Conservation (phyloP, 805 yeast species). For the Lipomyces japonicus region DNA sequence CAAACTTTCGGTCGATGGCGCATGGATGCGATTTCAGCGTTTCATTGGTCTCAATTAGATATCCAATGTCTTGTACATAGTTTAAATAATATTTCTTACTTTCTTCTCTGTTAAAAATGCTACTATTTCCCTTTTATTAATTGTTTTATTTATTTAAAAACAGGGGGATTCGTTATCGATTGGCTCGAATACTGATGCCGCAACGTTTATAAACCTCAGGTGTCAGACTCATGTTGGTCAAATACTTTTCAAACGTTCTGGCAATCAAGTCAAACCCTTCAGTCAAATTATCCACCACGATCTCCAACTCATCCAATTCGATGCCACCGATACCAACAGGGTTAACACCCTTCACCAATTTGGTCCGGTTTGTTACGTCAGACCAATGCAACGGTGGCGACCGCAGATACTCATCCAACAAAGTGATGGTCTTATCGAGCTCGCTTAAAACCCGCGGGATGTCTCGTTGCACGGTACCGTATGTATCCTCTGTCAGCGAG, state of each 20-base stretch:
- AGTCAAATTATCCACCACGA: slow-evolving; percentile 22
- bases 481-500: slow-evolving; percentile 40
- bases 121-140: not conserved
- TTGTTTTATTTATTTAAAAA: not conserved
- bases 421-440: slow-evolving; percentile 31
- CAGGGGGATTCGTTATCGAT: not conserved
- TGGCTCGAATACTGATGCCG: slow-evolving; percentile 1
- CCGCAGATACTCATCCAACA: slow-evolving; percentile 29
- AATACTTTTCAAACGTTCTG: slow-evolving; percentile 33
- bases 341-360: slow-evolving; percentile 6
- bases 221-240: slow-evolving; percentile 32
- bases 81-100: no score
- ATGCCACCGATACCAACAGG: slow-evolving; percentile 19
- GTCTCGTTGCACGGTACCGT: slow-evolving; percentile 43
- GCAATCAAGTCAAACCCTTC: slow-evolving; percentile 33
- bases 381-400: slow-evolving; percentile 38
- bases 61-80: no score
- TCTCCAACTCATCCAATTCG: slow-evolving; percentile 23
- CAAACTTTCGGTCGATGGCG: slow-evolving; percentile 75
- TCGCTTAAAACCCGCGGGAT: slow-evolving; percentile 36
- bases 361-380: slow-evolving; percentile 30
- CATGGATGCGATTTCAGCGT: slow-evolving; percentile 59
- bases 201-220: slow-evolving; percentile 19
- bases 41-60: no score
- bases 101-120: not conserved